Base-by-base conservation (phyloP, 192 early-diverging fungal species). In the Ambispora gerdemannii region DNA sequence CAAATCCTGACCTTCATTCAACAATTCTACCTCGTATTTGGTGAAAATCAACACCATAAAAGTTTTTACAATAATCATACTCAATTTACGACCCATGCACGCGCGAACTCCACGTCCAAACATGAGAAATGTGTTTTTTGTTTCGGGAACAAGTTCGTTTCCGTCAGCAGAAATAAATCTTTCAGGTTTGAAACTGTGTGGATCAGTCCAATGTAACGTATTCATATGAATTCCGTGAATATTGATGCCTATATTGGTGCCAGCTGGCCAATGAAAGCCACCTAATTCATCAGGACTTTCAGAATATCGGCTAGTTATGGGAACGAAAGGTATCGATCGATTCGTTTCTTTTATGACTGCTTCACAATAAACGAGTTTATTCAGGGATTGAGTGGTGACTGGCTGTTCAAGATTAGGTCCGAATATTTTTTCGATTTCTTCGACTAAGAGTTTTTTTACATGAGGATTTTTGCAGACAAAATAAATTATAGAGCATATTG, bases 21-120 rank as follows among this genome's bases (percentile, higher is more conserved):
- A 19, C 32, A 63, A 63, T 63, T 63, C 33, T 38, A 63, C 6
- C 22, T 63, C 61, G 22, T 38, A 63, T 19, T 63, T 63, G 8
- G 22, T 33, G 28, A 24, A 63, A 24, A 63, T 34, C 19, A 35
- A 17, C 20, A 19, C 28, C 1, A 63, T 34, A 6, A 63, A 63
- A 63, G 33, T 36, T 35, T 63, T 30, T 2, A 63, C 6, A 36
- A 36, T 35, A 13, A 63, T 17, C 19, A 63, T 63, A 32, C 33
- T 11, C 15, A 34, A 35, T 43, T 35, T 63, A 24, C 32, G 19
- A 38, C 61, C 61, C 33, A 35, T 31, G 15, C 61, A 63, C 33
- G 20, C 28, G 2, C 61, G 28, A n/a, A 33, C 15, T 8, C 61
- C 61, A 3, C 13, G 15, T 27, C 61, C 61, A 63, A 63, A 63